Base-by-base conservation (phyloP, 2,329 filamentous ascomycete species). In the Paracoccidioides lutzii region DNA sequence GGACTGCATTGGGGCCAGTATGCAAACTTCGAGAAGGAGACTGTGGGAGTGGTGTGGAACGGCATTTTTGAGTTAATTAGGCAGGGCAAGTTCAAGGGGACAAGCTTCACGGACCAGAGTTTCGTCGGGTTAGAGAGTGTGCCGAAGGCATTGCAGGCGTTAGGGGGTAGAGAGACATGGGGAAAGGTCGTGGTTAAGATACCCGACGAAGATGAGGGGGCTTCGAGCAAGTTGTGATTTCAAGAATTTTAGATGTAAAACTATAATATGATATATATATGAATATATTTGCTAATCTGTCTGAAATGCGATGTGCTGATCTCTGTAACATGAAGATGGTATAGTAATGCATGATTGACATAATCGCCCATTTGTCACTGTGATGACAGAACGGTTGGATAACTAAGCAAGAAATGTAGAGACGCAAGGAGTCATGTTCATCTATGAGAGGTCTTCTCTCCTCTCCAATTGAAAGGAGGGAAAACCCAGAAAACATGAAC, bases 1-100 rank as follows among this genome's bases (percentile, higher is more conserved):
- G 91, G 91, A 1, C 75, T 96, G 65, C 88, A 95, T 73, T 97
- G 91, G 91, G 91, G 91, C 10, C 83, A 84, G 57, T 96, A 96
- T 72, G 75, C 83, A 0, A 77, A 77, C 46, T 81, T 86, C 61
- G 87, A 96, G 74, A 81, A 77, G 28, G 81, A 85, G 65, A 84
- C 78, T 48, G 81, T 93, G 4, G 76, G 78, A 6, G 70, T 73
- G 28, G 90, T 96, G 0, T 97, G 91, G 91, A 74, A 84, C 52
- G 90, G 87, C 0, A 82, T 97, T 60, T 87, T 88, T 67, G 77
- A 82, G 62, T 72, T 97, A 56, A 87, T 97, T 59, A 79, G 80
- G 51, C 73, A 84, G 62, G 87, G 88, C 10, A 90, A 90, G 71
- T 86, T 95, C 65, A 82, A 74, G 64, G 87, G 88, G 0, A 96